Evolutionary conservation across 768 basidiomycete species (phyloP).

Genomic region (Crassisporium funariophilum): DNA sequence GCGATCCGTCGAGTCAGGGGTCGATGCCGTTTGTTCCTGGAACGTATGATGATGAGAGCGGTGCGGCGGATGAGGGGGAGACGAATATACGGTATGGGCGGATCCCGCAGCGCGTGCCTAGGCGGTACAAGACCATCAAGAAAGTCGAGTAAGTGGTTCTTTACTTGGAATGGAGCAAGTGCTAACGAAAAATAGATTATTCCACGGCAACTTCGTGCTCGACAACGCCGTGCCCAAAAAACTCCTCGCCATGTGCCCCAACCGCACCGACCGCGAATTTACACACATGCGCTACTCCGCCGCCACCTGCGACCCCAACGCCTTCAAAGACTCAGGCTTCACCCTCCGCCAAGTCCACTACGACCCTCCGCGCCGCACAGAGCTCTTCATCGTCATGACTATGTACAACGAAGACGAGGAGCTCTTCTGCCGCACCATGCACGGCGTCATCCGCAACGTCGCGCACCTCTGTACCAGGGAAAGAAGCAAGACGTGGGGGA

Average conservation of each 20-base stretch:
- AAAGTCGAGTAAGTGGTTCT: conserved; percentile 70
- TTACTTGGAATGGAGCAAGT: neutral
- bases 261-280: conserved; percentile 83
- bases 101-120: conserved; percentile 87
- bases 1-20: conserved; percentile 48
- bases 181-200: conserved; percentile 49
- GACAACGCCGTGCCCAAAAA: conserved; percentile 92
- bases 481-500: conserved; percentile 93
- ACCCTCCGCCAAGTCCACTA: conserved; percentile 90
- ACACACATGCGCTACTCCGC: conserved; percentile 97
- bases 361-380: conserved; percentile 87
- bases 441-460: conserved; percentile 94
- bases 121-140: conserved; percentile 93
- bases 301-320: conserved; percentile 94
- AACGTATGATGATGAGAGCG: conserved; percentile 39
- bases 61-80: conserved; percentile 32
- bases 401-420: conserved; percentile 97
- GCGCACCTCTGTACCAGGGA: conserved; percentile 86
- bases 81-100: conserved; percentile 83
- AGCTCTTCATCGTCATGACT: conserved; percentile 96
- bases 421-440: conserved; percentile 91
- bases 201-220: conserved; percentile 91
- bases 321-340: conserved; percentile 81
- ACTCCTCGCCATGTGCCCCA: conserved; percentile 79
- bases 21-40: conserved; percentile 34